Evolutionary conservation across 2,329 filamentous ascomycete genomes (phyloP).

Genomic region (Phaeosphaeriaceae sp.): DNA sequence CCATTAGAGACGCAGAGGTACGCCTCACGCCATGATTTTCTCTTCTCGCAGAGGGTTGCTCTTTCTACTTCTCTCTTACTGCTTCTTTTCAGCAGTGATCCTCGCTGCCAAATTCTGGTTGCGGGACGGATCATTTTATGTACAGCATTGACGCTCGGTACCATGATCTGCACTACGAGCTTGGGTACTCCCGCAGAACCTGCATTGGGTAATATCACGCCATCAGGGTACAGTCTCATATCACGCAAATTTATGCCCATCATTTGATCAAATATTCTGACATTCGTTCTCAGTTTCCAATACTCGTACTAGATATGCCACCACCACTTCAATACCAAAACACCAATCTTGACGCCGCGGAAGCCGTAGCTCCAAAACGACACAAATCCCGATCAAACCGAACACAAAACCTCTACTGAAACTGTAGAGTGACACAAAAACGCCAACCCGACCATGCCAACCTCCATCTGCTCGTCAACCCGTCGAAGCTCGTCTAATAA

Average conservation of each 20-base stretch:
- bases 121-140: background rate
- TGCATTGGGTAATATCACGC: constrained; percentile 13
- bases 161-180: constrained; percentile 1
- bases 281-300: constrained; percentile 7
- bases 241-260: background rate
- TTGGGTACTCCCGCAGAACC: background rate
- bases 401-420: background rate
- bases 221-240: constrained; percentile 22
- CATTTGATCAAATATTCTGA: constrained; percentile 1
- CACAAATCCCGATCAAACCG: constrained; percentile 11
- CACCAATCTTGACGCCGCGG: constrained; percentile 21
- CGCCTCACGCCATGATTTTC: constrained; percentile 6
- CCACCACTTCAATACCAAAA: constrained; percentile 9
- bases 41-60: background rate
- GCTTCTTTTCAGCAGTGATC: too few relatives aligned
- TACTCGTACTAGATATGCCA: constrained; percentile 4
- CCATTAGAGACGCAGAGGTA: constrained; percentile 1
- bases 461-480: constrained; percentile 9
- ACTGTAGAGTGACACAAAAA: constrained; percentile 6
- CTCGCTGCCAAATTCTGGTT: too few relatives aligned
- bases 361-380: constrained; percentile 21
- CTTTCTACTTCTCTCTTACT: background rate
- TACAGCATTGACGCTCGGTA: background rate
- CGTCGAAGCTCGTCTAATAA: constrained; percentile 9
- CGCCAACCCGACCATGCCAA: constrained; percentile 10